phyloP scores from a whole-genome alignment of 495 filamentous ascomycete genomes.

The Collariella sp. region DNA sequence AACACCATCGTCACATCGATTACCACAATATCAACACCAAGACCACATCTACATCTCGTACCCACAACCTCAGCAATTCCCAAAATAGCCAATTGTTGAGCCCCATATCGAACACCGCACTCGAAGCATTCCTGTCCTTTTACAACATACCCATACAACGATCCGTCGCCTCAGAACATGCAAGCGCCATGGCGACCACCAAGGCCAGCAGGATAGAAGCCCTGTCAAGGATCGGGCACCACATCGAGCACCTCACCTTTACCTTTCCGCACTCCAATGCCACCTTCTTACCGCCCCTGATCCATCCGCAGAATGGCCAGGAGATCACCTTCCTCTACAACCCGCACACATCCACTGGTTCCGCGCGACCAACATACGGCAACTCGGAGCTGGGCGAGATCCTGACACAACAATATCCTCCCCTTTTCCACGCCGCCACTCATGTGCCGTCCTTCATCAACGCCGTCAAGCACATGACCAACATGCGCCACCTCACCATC shows the following conservation, averaged over 20 bases:
- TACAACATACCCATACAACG: not conserved
- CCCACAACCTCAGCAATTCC: not conserved
- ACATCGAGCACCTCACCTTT: slow-evolving; percentile 63
- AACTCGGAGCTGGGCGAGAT: slow-evolving; percentile 55
- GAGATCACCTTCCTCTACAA: slow-evolving; percentile 68
- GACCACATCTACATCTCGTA: no score
- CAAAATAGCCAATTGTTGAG: not conserved
- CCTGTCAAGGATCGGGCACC: slow-evolving; percentile 60
- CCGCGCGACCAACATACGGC: slow-evolving; percentile 54
- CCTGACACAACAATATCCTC: slow-evolving; percentile 69
- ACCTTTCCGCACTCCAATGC: slow-evolving; percentile 57
- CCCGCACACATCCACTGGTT: slow-evolving; percentile 50
- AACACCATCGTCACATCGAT: no score
- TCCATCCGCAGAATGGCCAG: slow-evolving; percentile 60
- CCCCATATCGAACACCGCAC: not conserved
- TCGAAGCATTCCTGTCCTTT: not conserved
- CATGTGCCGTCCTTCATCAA: slow-evolving; percentile 70
- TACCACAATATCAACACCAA: no score
- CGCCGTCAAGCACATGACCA: slow-evolving; percentile 53
- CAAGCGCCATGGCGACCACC: slow-evolving; percentile 46
- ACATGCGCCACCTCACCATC: slow-evolving; percentile 60
- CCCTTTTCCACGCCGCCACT: slow-evolving; percentile 76
- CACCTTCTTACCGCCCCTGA: slow-evolving; percentile 67
- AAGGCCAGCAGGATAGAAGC: slow-evolving; percentile 57
- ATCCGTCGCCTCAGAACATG: slow-evolving; percentile 30